Evolutionary conservation across 2,329 filamentous ascomycete species (phyloP), one percentile per base, ranked within the genome.

Genomic region (Colletotrichum sidae): DNA sequence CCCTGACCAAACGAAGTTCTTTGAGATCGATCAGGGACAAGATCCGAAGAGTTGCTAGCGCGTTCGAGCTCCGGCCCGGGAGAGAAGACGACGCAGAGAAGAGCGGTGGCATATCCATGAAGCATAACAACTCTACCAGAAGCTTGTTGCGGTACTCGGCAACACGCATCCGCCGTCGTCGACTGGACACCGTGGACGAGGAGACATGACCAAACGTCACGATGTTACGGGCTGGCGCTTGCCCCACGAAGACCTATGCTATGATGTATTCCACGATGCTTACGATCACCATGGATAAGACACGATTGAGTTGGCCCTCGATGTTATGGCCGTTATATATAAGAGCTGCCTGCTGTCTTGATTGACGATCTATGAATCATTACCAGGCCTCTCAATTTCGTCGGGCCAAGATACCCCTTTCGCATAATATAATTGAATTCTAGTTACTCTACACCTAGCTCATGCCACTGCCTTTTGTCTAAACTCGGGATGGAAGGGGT

Each of bases 401-500:
- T 25, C 1, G 25, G 25, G 25, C 34, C 2, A 60, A 42, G 25
- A 55, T 55, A 47, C 51, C 58, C 58, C 17, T 5, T 42, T 33
- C 33, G 25, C 46, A 34, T 11, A 10, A 49, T 34, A 34, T 11
- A 10, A 49, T 34, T 13, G 15, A 12, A 45, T 17, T n/a, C 2
- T n/a, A 45, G 6, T n/a, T 45, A 15, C 46, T 49, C 11, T 12
- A 25, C 45, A 10, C 35, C 9, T 6, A 6, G 11, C 12, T 60
- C 9, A 53, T 11, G 42, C 25, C 42, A 55, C 56, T 12, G 45
- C 8, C 17, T 44, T 25, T 55, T 63, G 44, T 67, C 71, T 37
- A 64, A 66, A 74, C 15, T 51, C 74, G 67, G 68, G 44, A 37
- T 66, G 71, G 49, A 72, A 75, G 0, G 68, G 68, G 55, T 72